Percentiles rank a stretch among this genome's conserved stretches.
Conservation (phyloP, 352 stramenopile genomes). For the Globisporangium alternatum region DNA sequence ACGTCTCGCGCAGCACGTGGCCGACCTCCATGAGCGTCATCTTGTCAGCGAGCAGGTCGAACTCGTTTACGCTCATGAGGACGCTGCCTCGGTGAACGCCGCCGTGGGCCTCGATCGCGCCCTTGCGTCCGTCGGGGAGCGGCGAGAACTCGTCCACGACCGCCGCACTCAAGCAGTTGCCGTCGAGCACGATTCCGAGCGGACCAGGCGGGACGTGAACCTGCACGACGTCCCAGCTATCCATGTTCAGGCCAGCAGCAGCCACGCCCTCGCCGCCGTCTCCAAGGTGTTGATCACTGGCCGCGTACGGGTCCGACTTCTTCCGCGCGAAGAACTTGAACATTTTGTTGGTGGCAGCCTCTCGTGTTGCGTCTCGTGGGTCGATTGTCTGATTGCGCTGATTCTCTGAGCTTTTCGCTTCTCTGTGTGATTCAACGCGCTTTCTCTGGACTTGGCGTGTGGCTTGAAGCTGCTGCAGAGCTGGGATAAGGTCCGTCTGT, state of each 20-base stretch:
- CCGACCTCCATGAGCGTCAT: constrained; percentile 43
- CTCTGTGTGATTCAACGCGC: background rate
- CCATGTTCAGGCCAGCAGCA: background rate
- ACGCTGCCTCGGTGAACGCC: constrained; percentile 41
- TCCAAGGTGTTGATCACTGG: background rate
- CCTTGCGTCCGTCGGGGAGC: constrained; percentile 29
- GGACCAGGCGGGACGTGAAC: constrained; percentile 47
- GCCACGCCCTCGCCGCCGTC: background rate
- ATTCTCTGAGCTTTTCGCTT: background rate
- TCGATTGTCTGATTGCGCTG: background rate
- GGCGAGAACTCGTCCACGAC: constrained; percentile 59
- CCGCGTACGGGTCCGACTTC: background rate
- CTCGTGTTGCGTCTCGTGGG: background rate
- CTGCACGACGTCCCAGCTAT: constrained; percentile 33
- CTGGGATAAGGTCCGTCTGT: background rate
- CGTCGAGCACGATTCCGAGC: constrained; percentile 62
- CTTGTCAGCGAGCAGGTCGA: constrained; percentile 36
- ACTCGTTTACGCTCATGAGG: constrained; percentile 60
- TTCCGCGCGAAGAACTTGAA: constrained; percentile 11
- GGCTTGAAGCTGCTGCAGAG: background rate
- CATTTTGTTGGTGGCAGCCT: background rate
- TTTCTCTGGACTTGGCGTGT: background rate
- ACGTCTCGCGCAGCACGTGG: constrained; percentile 48
- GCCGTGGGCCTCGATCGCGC: constrained; percentile 45
- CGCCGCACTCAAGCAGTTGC: constrained; percentile 26